Percentiles rank a stretch among this genome's conserved stretches.
Evolutionary conservation across 345 rosid genomes (phyloP).

Genomic region (Bruguiera sexangula): DNA sequence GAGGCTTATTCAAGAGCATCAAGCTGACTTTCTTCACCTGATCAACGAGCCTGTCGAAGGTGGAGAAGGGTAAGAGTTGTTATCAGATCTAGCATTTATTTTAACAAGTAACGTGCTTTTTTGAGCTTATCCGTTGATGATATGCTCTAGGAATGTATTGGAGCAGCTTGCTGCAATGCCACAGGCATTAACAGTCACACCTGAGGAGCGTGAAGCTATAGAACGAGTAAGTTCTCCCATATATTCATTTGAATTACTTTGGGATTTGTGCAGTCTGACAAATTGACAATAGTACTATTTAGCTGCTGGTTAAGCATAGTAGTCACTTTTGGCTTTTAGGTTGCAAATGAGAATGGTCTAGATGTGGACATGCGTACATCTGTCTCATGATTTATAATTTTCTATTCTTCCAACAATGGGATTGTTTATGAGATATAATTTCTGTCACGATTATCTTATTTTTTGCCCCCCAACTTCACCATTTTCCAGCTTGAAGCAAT

Average conservation of each 20-base stretch:
- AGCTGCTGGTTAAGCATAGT: neutral
- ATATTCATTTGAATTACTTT: neutral
- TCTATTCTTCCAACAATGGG: too few relatives aligned
- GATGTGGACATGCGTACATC: neutral
- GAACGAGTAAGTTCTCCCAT: constrained; percentile 53
- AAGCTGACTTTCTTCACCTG: constrained; percentile 68
- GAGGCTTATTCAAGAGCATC: constrained; percentile 75
- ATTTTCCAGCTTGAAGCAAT: constrained; percentile 70
- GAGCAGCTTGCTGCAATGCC: constrained; percentile 73
- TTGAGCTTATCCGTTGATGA: constrained; percentile 3
- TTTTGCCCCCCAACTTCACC: neutral
- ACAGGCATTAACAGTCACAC: constrained; percentile 68
- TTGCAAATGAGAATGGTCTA: neutral
- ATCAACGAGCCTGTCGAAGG: constrained; percentile 79
- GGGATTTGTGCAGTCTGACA: neutral
- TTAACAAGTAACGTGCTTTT: neutral
- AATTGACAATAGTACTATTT: neutral
- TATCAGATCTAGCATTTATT: neutral
- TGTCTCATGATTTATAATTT: too few relatives aligned
- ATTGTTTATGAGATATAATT: neutral
- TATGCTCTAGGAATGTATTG: constrained; percentile 45
- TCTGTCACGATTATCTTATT: neutral
- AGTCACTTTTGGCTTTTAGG: too few relatives aligned
- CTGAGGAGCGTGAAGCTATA: constrained; percentile 86
- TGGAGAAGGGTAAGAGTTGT: constrained; percentile 59